Conservation (phyloP, 768 basidiomycete species). For the Mrakia blollopis region DNA sequence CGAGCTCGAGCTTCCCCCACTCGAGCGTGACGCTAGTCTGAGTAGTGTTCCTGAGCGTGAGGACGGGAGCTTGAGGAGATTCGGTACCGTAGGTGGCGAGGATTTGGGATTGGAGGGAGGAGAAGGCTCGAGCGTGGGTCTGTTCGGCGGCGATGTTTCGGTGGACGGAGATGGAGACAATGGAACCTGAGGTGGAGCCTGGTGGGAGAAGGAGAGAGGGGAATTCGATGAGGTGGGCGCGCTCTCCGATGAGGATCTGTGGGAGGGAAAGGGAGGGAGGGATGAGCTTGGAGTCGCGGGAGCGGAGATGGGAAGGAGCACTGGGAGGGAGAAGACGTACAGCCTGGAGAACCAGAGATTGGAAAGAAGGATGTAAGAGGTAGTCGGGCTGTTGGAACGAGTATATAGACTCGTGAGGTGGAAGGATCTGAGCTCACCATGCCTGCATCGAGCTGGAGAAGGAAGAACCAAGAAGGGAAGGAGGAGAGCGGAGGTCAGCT, state of each 20-base stretch:
- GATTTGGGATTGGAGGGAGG: slow-evolving; percentile 76
- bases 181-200: slow-evolving; percentile 85
- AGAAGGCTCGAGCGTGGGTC: slow-evolving; percentile 73
- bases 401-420: neutral
- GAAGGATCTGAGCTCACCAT: neutral
- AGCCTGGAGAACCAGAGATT: slow-evolving; percentile 52
- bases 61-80: slow-evolving; percentile 65
- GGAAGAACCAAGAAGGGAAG: slow-evolving; percentile 38
- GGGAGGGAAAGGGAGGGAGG: neutral
- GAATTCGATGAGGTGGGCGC: slow-evolving; percentile 95
- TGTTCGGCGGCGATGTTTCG: slow-evolving; percentile 81
- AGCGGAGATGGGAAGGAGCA: slow-evolving; percentile 10
- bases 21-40: slow-evolving; percentile 96
- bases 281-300: slow-evolving; percentile 28
- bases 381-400: neutral
- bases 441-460: slow-evolving; percentile 22
- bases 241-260: slow-evolving; percentile 85
- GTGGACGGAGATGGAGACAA: slow-evolving; percentile 92
- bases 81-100: slow-evolving; percentile 63
- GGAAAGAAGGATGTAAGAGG: neutral
- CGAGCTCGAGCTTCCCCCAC: slow-evolving; percentile 82
- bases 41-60: slow-evolving; percentile 87
- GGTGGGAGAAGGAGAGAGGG: slow-evolving; percentile 91
- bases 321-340: slow-evolving; percentile 49
- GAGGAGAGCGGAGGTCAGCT: slow-evolving; percentile 3